Evolutionary conservation across 371 early-diverging fungal species (phyloP), one percentile per base, ranked within the genome.

Genomic region (Circinella umbellata): DNA sequence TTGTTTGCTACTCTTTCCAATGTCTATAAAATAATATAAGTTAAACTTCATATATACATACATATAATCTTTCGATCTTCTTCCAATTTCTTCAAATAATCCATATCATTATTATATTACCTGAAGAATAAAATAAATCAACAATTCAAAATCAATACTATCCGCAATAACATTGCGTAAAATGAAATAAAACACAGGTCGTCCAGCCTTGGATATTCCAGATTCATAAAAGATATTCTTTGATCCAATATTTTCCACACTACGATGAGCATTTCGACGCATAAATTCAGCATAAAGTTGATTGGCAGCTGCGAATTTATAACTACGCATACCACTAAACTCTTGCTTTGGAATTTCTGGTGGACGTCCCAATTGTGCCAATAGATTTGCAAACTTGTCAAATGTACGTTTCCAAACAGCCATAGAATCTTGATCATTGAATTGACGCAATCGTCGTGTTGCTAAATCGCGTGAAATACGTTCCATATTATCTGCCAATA

Each of bases 351-450:
- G 68, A 39, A 79, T 39, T 62, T 76, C 79, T 42, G 80, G 75
- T 1, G 94, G 93, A 63, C 94, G 91, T 10, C 96, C 97, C 6
- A 97, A 80, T 69, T 93, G 94, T 27, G 95, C 93, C 68, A 97
- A 74, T 46, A 97, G 73, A 39, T 91, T 93, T 9, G 93, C 91
- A 3, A 97, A 86, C 61, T 89, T 90, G 60, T 92, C 91, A 70
- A 93, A 92, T 13, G 82, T 70, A 13, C 80, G 78, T 71, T 89
- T 90, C 77, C 80, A 77, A 4, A 60, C 46, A 13, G 73, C 61
- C 54, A 80, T 65, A 4, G 70, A 64, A 15, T 84, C 78, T 46
- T 73, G 78, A 62, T 81, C 80, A 17, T 77, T 66, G 9, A 65
- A 66, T 13, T 80, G 76, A 5, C 77, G 66, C 14, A 80, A 62